Evolutionary conservation across 345 rosid species (phyloP), one percentile per base, ranked within the genome.

Genomic region (Ailanthus altissimus): DNA sequence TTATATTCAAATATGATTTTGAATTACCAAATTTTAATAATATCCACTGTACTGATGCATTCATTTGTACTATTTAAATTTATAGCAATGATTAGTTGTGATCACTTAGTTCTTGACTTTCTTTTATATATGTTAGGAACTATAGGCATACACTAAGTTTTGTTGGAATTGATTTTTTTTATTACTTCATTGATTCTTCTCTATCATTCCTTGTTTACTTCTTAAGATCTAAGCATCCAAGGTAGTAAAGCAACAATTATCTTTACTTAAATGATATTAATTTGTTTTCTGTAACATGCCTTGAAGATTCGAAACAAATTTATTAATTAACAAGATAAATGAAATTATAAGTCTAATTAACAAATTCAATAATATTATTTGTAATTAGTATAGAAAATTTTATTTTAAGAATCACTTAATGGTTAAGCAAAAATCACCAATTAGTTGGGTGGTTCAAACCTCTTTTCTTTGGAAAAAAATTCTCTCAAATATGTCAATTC

Each of bases 111-210:
- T 77, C 72, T 65, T 43, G 26, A 7, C 68, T 46, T 54, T 72
- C 7, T 32, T 61, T 21, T 32, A 16, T 64, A 46, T 43, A 12
- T 45, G 71, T 58, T 67, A 66, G 58, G 77, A 67, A 73, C 63
- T 40, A 23, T 11, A 74, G 73, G 60, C 67, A 51, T 60, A 75
- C 83, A 82, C 85, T 79, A 82, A 40, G 81, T 80, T 62, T 75
- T 82, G 82, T 85, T 80, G 80, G 85, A 40, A n/a, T 26, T 75
- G 64, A 32, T 36, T n/a, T 80, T 68, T 67, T 57, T 45, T 67
- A 74, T 74, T 54, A 67, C 5, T 67, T 80, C 46, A 47, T 65
- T 47, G 54, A 65, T 75, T 46, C 67, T 72, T 43, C 18, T 38
- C 38, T n/a, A 63, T 36, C 6, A 63, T 36, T 38, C 25, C 5